A percentile compares a stretch with the other conserved stretches of the same genome.
phyloP scores from a whole-genome alignment of 2,329 filamentous ascomycete species.

The Berkeleyomyces rouxiae region DNA sequence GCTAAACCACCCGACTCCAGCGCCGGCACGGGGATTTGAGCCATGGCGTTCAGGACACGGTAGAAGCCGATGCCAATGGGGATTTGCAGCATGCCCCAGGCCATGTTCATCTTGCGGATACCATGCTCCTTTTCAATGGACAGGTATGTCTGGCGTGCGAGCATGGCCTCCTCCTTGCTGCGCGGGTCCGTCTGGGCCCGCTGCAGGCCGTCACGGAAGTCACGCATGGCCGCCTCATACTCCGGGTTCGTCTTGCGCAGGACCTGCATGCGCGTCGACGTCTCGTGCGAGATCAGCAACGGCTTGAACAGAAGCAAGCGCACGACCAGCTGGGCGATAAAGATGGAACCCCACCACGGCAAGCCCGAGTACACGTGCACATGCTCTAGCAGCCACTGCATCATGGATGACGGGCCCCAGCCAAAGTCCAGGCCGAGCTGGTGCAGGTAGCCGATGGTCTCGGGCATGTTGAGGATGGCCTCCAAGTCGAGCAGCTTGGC shows the following conservation, averaged over 20 bases:
- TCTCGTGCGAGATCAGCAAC: constrained; percentile 44
- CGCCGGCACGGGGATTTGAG: constrained; percentile 61
- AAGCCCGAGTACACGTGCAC: constrained; percentile 58
- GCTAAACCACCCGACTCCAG: constrained; percentile 51
- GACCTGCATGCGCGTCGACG: constrained; percentile 42
- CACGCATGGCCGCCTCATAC: constrained; percentile 26
- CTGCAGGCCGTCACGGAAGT: constrained; percentile 31
- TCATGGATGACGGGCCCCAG: constrained; percentile 55
- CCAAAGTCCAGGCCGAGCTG: constrained; percentile 76
- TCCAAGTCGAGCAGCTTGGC: constrained; percentile 18
- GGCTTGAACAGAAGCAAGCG: constrained; percentile 51
- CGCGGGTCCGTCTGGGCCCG: constrained; percentile 24
- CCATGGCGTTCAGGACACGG: constrained; percentile 58
- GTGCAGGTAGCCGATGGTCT: constrained; percentile 68
- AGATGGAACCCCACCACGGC: constrained; percentile 70
- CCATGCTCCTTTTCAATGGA: constrained; percentile 21
- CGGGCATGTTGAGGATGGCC: constrained; percentile 40
- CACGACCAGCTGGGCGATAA: constrained; percentile 45
- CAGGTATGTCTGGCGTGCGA: constrained; percentile 18
- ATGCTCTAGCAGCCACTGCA: constrained; percentile 68
- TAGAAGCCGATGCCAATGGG: constrained; percentile 71
- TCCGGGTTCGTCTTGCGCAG: constrained; percentile 34
- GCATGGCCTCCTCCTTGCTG: constrained; percentile 14
- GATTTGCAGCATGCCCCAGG: constrained; percentile 29
- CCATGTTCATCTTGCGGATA: constrained; percentile 21